These are phyloP conservation scores for Cucumis hystrix DNA, from an alignment of 306 rosid genomes.

Conservation along the genomic window DNA sequence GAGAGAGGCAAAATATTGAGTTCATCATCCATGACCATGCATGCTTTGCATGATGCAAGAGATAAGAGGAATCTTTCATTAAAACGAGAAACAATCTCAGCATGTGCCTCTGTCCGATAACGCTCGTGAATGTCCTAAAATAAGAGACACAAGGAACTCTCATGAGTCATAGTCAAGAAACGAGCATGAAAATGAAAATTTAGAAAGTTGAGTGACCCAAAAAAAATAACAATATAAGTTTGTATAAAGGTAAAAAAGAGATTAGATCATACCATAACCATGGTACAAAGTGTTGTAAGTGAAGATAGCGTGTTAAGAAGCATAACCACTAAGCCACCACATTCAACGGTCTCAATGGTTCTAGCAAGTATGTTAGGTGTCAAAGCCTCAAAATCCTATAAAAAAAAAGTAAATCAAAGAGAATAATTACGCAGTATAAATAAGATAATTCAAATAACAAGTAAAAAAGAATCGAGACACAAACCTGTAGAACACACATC, in stretches of 20 bases:
- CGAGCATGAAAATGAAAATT: not conserved
- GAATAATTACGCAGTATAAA: not conserved
- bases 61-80: conserved; percentile 87
- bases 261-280: conserved; percentile 68
- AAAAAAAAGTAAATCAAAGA: not conserved
- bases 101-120: conserved; percentile 84
- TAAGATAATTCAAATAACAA: not conserved
- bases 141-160: not conserved
- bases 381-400: conserved; percentile 84
- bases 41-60: conserved; percentile 70
- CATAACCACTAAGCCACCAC: conserved; percentile 72
- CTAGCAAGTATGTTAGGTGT: conserved; percentile 87
- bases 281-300: conserved; percentile 74
- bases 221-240: not conserved
- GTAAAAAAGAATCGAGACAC: not conserved
- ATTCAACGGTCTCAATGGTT: conserved; percentile 89
- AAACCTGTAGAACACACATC: conserved; percentile 89
- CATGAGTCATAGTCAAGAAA: not conserved
- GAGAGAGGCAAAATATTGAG: not conserved
- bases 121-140: conserved; percentile 84
- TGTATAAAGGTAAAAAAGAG: not conserved
- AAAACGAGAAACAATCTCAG: conserved; percentile 59
- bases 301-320: conserved; percentile 65
- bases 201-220: not conserved
- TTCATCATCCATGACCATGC: conserved; percentile 83